Evolutionary conservation across 1,284 basidiomycete species (phyloP).

Genomic region (Irpex lacteus): DNA sequence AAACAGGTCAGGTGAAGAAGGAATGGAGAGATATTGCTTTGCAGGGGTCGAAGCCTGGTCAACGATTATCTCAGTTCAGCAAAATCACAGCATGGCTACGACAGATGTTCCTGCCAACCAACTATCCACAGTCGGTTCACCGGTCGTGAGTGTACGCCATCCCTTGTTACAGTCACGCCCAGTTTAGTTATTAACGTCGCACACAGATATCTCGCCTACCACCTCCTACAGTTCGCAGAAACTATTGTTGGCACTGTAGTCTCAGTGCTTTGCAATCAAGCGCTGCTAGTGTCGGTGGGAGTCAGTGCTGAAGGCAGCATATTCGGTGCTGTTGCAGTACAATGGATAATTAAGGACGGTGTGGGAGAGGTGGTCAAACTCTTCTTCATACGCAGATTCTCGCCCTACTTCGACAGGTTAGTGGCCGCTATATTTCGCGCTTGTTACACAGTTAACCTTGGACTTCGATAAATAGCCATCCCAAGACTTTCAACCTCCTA

Average conservation of each 20-base stretch:
- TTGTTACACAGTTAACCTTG: neutral
- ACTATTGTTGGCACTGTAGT: slow-evolving; percentile 27
- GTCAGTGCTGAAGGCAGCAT: slow-evolving; percentile 31
- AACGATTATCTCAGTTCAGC: slow-evolving; percentile 18
- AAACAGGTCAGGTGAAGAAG: slow-evolving; percentile 21
- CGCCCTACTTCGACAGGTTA: slow-evolving; percentile 30
- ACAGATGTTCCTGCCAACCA: slow-evolving; percentile 32
- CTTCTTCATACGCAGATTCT: slow-evolving; percentile 31
- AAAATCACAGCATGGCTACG: slow-evolving; percentile 26
- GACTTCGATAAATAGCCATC: slow-evolving; percentile 18
- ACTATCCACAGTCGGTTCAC: slow-evolving; percentile 32
- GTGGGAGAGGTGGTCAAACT: slow-evolving; percentile 31
- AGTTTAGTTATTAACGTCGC: neutral
- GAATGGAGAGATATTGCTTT: slow-evolving; percentile 26
- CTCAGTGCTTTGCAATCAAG: slow-evolving; percentile 32
- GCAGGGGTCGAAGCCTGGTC: slow-evolving; percentile 4
- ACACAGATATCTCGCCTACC: slow-evolving; percentile 27
- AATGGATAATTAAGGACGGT: slow-evolving; percentile 34
- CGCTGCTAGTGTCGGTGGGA: slow-evolving; percentile 29
- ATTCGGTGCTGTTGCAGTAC: slow-evolving; percentile 32
- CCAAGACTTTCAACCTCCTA: slow-evolving; percentile 29
- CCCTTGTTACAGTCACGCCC: neutral
- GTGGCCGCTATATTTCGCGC: neutral
- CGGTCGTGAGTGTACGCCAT: slow-evolving; percentile 25
- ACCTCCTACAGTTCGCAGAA: slow-evolving; percentile 30